Evolutionary conservation across 208 protist genomes (phyloP).

Genomic region (Crithidia bombi): DNA sequence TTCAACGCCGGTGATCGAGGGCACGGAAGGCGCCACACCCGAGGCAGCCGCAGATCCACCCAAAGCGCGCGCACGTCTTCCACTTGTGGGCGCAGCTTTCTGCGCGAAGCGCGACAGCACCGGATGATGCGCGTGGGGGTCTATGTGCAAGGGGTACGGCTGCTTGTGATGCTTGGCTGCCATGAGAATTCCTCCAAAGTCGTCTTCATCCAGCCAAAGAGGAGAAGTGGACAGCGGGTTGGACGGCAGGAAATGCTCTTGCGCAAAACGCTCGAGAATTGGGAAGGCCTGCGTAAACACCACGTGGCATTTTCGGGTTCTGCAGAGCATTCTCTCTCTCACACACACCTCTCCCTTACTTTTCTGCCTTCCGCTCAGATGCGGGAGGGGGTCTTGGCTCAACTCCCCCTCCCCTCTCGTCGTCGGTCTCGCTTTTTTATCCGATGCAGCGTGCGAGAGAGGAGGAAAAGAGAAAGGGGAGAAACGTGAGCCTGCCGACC

Average conservation of each 20-base stretch:
- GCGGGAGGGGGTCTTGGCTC: too few species aligned
- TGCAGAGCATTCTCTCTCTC: constrained; percentile 33
- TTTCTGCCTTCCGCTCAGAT: not conserved
- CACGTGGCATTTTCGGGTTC: constrained; percentile 26
- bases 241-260: constrained; percentile 41
- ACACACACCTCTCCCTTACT: not conserved
- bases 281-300: constrained; percentile 79
- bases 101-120: constrained; percentile 40
- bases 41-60: not conserved
- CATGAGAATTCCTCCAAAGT: constrained; percentile 31
- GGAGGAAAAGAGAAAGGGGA: too few species aligned
- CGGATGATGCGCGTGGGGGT: constrained; percentile 56
- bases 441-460: too few species aligned
- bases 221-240: constrained; percentile 60
- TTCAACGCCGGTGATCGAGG: too few species aligned
- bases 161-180: not conserved
- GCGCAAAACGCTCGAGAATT: constrained; percentile 56
- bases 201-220: constrained; percentile 73
- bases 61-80: not conserved
- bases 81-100: not conserved
- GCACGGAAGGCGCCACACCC: not conserved
- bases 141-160: constrained; percentile 37
- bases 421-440: too few species aligned
- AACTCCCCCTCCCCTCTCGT: too few species aligned
- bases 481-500: too few species aligned